Percentiles rank a stretch among this genome's conserved stretches.
These are phyloP conservation scores for Talaromyces amestolkiae DNA, from an alignment of 2,329 filamentous ascomycete species.

Conservation along the genomic window DNA sequence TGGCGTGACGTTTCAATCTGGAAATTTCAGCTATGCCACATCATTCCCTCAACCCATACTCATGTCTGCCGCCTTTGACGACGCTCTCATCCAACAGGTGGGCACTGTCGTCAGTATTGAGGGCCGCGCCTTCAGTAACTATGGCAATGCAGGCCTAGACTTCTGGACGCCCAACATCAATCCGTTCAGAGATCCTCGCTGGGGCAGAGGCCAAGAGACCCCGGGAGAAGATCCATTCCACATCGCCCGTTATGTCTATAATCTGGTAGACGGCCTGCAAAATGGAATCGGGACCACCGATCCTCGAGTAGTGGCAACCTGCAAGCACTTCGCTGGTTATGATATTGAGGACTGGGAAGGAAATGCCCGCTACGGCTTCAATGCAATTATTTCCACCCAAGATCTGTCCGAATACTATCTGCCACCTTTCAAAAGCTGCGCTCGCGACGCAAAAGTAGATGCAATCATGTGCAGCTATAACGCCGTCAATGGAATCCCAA, in stretches of 20 bases:
- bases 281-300: slow-evolving; percentile 32
- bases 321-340: slow-evolving; percentile 58
- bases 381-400: slow-evolving; percentile 55
- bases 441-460: slow-evolving; percentile 53
- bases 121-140: slow-evolving; percentile 62
- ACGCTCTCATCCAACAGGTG: slow-evolving; percentile 55
- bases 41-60: slow-evolving; percentile 63
- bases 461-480: slow-evolving; percentile 63
- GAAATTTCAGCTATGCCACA: slow-evolving; percentile 59
- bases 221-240: slow-evolving; percentile 56
- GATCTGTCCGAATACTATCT: slow-evolving; percentile 66
- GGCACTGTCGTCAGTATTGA: slow-evolving; percentile 54
- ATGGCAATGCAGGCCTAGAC: slow-evolving; percentile 44
- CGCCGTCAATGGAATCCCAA: slow-evolving; percentile 60
- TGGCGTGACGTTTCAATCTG: slow-evolving; percentile 54
- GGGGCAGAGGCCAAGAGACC: slow-evolving; percentile 59
- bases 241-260: slow-evolving; percentile 48
- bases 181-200: slow-evolving; percentile 59
- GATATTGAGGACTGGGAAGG: slow-evolving; percentile 50
- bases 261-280: slow-evolving; percentile 52
- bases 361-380: slow-evolving; percentile 47
- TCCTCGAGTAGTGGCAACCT: slow-evolving; percentile 51
- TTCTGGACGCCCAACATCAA: slow-evolving; percentile 65
- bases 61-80: slow-evolving; percentile 62
- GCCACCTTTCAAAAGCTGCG: slow-evolving; percentile 62